Percentiles rank a stretch among this genome's conserved stretches.
Evolutionary conservation across 1,284 basidiomycete species (phyloP).

Genomic region (Psilocybe mexicana): DNA sequence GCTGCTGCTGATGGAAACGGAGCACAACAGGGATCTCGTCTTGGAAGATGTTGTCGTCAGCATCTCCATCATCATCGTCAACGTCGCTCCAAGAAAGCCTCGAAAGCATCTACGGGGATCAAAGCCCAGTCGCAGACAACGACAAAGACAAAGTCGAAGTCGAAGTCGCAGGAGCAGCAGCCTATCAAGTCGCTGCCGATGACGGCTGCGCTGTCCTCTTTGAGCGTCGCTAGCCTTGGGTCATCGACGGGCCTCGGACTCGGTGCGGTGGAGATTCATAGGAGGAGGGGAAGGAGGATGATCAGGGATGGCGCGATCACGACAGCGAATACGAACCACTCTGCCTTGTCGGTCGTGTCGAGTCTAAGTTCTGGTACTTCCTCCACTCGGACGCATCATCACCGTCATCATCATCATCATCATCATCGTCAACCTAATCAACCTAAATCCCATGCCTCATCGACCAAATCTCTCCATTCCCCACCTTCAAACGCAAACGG

Average conservation of each 20-base stretch:
- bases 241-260: constrained; percentile 3
- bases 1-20: neutral
- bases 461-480: neutral
- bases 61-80: too few species aligned
- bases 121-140: neutral
- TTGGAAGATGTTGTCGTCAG: too few species aligned
- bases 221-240: constrained; percentile 27
- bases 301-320: neutral
- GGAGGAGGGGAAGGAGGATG: neutral
- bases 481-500: neutral
- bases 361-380: neutral
- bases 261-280: neutral
- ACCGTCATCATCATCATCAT: neutral
- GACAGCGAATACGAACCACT: too few species aligned
- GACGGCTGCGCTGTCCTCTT: constrained; percentile 9
- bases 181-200: constrained; percentile 13
- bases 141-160: neutral
- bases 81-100: too few species aligned
- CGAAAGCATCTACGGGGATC: too few species aligned
- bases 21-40: too few species aligned
- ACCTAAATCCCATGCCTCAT: too few species aligned
- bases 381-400: neutral
- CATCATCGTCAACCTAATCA: neutral
- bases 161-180: neutral
- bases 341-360: neutral